Conservation (phyloP, 495 filamentous ascomycete genomes). For the Aspergillus carlsbadensis region DNA sequence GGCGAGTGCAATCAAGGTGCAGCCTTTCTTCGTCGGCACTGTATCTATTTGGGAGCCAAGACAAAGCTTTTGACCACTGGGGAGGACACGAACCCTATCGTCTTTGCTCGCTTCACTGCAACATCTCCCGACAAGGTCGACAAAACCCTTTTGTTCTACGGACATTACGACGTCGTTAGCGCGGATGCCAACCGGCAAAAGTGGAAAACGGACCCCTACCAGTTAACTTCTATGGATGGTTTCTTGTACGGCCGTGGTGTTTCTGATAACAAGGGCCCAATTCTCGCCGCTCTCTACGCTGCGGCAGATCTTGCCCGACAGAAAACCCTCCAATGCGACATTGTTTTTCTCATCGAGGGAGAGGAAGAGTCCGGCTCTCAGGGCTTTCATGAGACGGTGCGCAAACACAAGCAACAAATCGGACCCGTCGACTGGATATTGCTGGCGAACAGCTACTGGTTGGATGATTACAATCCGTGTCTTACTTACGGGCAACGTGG, state of each 20-base stretch:
- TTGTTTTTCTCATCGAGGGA: conserved; percentile 92
- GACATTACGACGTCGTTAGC: conserved; percentile 98
- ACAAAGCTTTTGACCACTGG: conserved; percentile 81
- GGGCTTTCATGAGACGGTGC: conserved; percentile 80
- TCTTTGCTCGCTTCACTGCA: conserved; percentile 82
- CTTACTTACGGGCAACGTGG: conserved; percentile 92
- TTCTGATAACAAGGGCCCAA: conserved; percentile 95
- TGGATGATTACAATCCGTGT: conserved; percentile 92
- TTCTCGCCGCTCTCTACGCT: conserved; percentile 89
- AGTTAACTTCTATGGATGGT: conserved; percentile 79
- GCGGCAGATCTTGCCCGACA: conserved; percentile 81
- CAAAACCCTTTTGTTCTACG: conserved; percentile 93
- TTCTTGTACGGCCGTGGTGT: conserved; percentile 97
- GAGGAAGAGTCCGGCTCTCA: conserved; percentile 94
- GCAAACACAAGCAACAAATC: conserved; percentile 75
- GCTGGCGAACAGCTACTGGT: conserved; percentile 96
- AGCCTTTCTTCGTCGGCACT: conserved; percentile 81
- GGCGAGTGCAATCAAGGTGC: conserved; percentile 92
- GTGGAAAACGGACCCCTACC: conserved; percentile 86
- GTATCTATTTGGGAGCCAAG: conserved; percentile 84
- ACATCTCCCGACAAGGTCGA: conserved; percentile 54
- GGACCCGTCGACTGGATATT: conserved; percentile 91
- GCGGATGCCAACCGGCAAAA: conserved; percentile 73
- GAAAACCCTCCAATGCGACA: conserved; percentile 76
- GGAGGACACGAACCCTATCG: conserved; percentile 77